These are phyloP conservation scores for Neckera pumila DNA, from an alignment of 225 moss, liverwort and hornwort genomes.

Conservation along the genomic window DNA sequence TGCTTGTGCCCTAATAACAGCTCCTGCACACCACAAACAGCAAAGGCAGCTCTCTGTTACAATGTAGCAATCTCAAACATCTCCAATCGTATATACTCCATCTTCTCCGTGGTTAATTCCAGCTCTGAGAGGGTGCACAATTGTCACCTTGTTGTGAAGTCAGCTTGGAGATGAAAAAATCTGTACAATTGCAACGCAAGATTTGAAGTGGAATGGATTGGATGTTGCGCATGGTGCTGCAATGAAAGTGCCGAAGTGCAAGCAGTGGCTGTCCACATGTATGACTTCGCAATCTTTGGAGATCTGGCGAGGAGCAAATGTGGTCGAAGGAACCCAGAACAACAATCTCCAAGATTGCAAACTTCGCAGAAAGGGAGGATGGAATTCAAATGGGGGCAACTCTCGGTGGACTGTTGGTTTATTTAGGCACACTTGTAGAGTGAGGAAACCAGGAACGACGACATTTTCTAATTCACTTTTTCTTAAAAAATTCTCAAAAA, in stretches of 20 bases:
- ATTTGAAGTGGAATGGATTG: not conserved
- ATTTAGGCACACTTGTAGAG: not conserved
- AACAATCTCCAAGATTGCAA: not conserved
- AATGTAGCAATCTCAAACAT: not conserved
- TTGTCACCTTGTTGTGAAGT: not conserved
- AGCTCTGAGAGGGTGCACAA: not conserved
- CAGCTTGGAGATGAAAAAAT: not conserved
- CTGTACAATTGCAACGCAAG: not conserved
- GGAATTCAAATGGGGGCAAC: not conserved
- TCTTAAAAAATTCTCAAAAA: too few species aligned
- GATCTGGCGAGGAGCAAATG: not conserved
- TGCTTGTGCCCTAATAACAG: not conserved
- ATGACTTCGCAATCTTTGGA: not conserved
- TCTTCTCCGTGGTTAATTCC: too few species aligned
- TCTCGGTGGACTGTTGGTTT: not conserved
- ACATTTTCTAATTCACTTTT: too few species aligned
- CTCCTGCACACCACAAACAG: not conserved
- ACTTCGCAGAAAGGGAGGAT: not conserved
- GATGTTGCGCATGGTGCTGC: not conserved
- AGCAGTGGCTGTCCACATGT: conserved; percentile 13
- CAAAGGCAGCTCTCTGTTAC: too few species aligned
- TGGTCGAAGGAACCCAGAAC: not conserved
- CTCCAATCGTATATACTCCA: not conserved
- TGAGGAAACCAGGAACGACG: too few species aligned
- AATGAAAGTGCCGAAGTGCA: not conserved